A percentile compares a stretch with the other conserved stretches of the same genome.
Evolutionary conservation across 2,329 filamentous ascomycete species (phyloP).

Genomic region (Biscogniauxia marginata): DNA sequence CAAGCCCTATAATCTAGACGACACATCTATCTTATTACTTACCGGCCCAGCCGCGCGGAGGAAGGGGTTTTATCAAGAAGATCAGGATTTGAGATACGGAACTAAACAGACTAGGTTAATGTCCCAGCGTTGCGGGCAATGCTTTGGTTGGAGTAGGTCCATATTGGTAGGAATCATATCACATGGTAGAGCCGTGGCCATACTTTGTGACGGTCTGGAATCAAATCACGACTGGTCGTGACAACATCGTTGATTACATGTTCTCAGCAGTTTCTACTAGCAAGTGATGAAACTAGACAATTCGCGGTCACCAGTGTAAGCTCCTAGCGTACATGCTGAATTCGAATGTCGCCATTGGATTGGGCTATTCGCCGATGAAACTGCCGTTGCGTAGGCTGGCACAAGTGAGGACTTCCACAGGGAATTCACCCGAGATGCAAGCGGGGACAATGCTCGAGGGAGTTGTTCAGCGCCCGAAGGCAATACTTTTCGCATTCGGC

Average conservation of each 20-base stretch:
- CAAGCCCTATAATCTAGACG: no score
- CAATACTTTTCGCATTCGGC: conserved; percentile 33
- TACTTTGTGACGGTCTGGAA: background rate
- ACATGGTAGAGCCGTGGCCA: background rate
- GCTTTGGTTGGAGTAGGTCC: background rate
- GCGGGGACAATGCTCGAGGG: background rate
- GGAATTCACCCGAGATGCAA: background rate
- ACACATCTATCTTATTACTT: no score
- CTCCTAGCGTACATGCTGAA: background rate
- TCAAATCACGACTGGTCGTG: background rate
- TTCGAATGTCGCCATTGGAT: background rate
- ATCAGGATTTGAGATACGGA: no score
- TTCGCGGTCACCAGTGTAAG: background rate
- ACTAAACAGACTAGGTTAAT: no score
- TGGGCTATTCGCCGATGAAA: background rate
- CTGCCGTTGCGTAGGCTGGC: background rate
- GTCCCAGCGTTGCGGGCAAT: no score
- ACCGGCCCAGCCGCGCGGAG: no score
- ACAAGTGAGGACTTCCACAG: background rate
- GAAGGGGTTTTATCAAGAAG: no score
- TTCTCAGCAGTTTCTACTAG: background rate
- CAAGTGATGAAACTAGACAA: background rate
- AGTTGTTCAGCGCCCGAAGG: conserved; percentile 28
- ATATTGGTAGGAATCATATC: background rate
- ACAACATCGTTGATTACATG: background rate